Evolutionary conservation across 2,329 filamentous ascomycete species (phyloP).

Genomic region (Phialemoniopsis sp.): DNA sequence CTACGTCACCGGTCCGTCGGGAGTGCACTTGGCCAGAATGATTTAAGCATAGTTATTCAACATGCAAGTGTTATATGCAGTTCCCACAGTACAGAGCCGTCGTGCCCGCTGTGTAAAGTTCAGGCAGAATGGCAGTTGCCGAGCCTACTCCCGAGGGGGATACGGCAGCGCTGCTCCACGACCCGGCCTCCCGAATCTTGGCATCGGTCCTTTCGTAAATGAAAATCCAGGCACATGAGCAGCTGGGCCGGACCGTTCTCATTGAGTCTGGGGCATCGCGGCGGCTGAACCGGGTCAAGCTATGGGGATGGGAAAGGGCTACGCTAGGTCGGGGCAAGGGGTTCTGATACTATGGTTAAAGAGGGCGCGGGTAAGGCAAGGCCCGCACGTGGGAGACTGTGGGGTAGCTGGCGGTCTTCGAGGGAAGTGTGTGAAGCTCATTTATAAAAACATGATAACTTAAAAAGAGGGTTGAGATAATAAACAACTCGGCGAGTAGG

Average conservation of each 20-base stretch:
- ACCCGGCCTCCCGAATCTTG: background rate
- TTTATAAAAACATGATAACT: no score
- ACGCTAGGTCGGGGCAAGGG: background rate
- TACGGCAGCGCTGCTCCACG: no score
- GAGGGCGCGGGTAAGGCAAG: background rate
- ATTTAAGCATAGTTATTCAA: no score
- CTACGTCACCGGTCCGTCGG: no score
- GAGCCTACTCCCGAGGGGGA: no score
- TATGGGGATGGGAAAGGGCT: background rate
- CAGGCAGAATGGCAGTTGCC: no score
- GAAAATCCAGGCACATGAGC: background rate
- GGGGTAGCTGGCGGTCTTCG: background rate
- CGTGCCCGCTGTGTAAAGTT: no score
- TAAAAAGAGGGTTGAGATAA: no score
- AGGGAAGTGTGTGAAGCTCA: background rate
- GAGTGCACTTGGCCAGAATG: no score
- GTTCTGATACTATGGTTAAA: background rate
- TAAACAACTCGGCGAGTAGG: background rate
- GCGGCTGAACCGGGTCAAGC: background rate
- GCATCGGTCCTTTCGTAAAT: constrained; percentile 1
- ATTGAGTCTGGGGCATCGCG: background rate
- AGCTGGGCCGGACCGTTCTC: background rate
- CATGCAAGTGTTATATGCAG: no score
- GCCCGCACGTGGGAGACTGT: background rate
- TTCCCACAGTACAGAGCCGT: no score